Base-by-base conservation (phyloP, 371 early-diverging fungal species). In the Blakeslea trispora region DNA sequence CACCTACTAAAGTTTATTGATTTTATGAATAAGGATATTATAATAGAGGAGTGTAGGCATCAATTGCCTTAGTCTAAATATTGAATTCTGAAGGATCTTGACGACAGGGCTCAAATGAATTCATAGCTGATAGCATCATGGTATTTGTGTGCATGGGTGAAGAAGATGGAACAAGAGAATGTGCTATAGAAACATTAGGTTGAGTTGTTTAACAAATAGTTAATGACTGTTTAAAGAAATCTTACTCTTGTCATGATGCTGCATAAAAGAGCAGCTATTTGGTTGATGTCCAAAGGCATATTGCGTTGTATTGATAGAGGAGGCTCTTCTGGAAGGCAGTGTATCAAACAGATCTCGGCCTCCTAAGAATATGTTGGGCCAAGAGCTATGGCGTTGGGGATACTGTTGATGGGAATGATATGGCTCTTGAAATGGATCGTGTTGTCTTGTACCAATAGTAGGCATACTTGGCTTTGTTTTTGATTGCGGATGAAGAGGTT, bases 291-390 rank as follows among this genome's bases (percentile, higher is more conserved):
- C 56, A 49, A 56, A 56, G 8, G 56, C 56, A 42, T 42, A 41
- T 22, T 56, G 56, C 15, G 56, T 56, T 37, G 37, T 18, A 22
- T 18, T 53, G n/a, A 48, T 41, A 42, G 42, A 35, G 34, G 34
- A 35, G 8, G 54, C 56, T 53, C 54, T 53, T 53, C 60, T 31
- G 5, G 47, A 42, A 22, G 53, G 60, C 21, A 54, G 34, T 3
- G 43, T 54, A 24, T 59, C 60, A 46, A 59, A 59, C 11, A 59
- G 22, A 21, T 59, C 60, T 6, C 60, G 40, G 10, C 60, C 49
- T 9, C 60, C 54, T 17, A 53, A 48, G 35, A 59, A 48, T 5
- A 54, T 41, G 14, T 59, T 53, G 9, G 60, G 54, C 56, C 56
- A 56, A 19, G 56, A 56, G 22, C 41, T 56, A 13, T 56, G 56